A percentile compares a stretch with the other conserved stretches of the same genome.
Evolutionary conservation across 2,329 filamentous ascomycete species (phyloP).

Genomic region (Pyrenochaeta sp.): DNA sequence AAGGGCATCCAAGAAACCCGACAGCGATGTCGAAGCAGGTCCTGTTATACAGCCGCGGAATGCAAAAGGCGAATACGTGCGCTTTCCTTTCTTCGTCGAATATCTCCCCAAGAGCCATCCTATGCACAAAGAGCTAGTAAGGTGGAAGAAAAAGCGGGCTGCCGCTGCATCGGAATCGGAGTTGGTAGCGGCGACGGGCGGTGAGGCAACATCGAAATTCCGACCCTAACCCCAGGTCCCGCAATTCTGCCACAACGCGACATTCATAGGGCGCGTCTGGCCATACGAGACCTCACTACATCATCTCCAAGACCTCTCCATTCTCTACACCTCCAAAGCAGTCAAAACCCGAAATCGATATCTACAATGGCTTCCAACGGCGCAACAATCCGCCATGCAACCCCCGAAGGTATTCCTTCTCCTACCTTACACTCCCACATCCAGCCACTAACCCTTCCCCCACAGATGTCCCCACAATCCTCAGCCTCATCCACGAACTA

Average conservation of each 20-base stretch:
- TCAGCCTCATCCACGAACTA: slow-evolving; percentile 82
- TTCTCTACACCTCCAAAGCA: not conserved
- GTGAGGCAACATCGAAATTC: slow-evolving; percentile 3
- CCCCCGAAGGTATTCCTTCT: slow-evolving; percentile 61
- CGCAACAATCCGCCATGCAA: slow-evolving; percentile 65
- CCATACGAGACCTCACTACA: not conserved
- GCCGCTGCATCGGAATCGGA: slow-evolving; percentile 8
- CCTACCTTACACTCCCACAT: not conserved
- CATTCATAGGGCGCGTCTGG: slow-evolving; percentile 20
- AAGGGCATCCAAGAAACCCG: slow-evolving; percentile 10
- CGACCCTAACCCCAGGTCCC: not conserved
- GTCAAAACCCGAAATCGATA: not conserved
- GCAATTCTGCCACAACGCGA: slow-evolving; percentile 18
- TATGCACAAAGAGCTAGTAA: slow-evolving; percentile 25
- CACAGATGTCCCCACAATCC: slow-evolving; percentile 81
- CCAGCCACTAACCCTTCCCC: slow-evolving; percentile 2
- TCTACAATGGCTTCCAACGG: slow-evolving; percentile 36
- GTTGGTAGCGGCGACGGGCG: not conserved
- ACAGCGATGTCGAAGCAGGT: not conserved
- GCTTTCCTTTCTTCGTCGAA: slow-evolving; percentile 36
- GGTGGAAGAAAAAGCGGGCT: slow-evolving; percentile 29
- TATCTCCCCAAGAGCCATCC: slow-evolving; percentile 28
- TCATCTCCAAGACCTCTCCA: not conserved
- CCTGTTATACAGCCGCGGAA: slow-evolving; percentile 20
- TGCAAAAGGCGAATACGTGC: slow-evolving; percentile 22